Evolutionary conservation across 106 monocot species (phyloP).

Genomic region (Dendrobium catenatum): DNA sequence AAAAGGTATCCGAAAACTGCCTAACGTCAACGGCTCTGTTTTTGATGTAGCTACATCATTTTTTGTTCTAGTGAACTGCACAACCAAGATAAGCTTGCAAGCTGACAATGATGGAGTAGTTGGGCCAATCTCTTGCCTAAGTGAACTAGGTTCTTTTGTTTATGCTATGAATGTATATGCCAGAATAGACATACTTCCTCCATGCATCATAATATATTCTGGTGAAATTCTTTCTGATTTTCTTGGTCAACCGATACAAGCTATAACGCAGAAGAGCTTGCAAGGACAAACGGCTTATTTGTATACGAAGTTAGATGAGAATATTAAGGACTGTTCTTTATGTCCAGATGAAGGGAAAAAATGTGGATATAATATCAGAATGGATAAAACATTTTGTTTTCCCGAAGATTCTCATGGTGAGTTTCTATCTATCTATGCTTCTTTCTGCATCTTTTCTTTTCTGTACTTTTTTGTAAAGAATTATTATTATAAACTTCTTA

Average conservation of each 20-base stretch:
- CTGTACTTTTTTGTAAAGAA: no score
- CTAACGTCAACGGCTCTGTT: background rate
- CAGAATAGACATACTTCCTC: background rate
- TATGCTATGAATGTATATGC: background rate
- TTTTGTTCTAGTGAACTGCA: background rate
- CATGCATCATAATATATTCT: background rate
- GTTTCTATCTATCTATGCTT: no score
- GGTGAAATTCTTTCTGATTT: background rate
- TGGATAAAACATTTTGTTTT: background rate
- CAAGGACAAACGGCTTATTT: background rate
- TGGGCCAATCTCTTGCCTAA: background rate
- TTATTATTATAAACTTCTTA: background rate
- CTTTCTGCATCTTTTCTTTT: no score
- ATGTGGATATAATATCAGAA: background rate
- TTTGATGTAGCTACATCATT: background rate
- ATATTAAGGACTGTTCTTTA: background rate
- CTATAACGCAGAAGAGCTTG: background rate
- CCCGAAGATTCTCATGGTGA: no score
- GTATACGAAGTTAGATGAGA: background rate
- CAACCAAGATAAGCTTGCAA: background rate
- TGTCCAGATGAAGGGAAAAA: background rate
- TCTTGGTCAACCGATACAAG: no score
- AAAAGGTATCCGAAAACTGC: background rate
- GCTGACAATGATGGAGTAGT: background rate
- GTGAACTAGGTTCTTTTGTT: background rate